Conservation (phyloP, 176 grass and related monocot genomes). For the Cenchrus americanus region DNA sequence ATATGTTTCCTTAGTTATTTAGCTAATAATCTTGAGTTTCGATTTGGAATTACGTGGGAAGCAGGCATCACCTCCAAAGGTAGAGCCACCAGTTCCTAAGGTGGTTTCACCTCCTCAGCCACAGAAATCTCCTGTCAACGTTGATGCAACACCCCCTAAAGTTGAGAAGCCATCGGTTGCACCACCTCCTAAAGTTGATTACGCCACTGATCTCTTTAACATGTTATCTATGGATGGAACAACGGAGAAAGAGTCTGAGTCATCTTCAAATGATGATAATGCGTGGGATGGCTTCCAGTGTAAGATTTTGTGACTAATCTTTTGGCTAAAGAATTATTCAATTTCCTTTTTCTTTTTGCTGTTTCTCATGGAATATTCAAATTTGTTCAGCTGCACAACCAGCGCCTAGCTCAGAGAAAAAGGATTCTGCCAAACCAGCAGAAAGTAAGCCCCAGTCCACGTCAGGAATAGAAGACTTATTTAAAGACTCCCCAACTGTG, state of each 20-base stretch:
- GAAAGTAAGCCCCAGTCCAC: slow-evolving; percentile 67
- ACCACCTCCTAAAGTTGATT: slow-evolving; percentile 87
- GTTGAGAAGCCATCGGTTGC: slow-evolving; percentile 44
- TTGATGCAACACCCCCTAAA: slow-evolving; percentile 51
- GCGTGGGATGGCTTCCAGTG: slow-evolving; percentile 90
- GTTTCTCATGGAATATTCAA: slow-evolving; percentile 32
- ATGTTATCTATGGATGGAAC: slow-evolving; percentile 82
- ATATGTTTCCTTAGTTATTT: neutral
- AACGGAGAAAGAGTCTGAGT: slow-evolving; percentile 64
- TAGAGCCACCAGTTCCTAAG: slow-evolving; percentile 62
- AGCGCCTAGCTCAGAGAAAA: slow-evolving; percentile 62
- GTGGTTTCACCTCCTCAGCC: slow-evolving; percentile 56
- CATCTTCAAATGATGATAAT: slow-evolving; percentile 76
- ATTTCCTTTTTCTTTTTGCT: slow-evolving; percentile 24
- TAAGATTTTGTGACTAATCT: slow-evolving; percentile 53
- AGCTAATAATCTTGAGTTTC: slow-evolving; percentile 28
- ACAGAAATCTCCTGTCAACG: slow-evolving; percentile 53
- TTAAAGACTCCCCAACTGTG: slow-evolving; percentile 81
- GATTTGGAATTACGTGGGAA: slow-evolving; percentile 34
- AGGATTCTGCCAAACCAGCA: slow-evolving; percentile 59
- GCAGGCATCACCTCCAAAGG: slow-evolving; percentile 64
- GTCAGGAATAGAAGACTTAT: slow-evolving; percentile 80
- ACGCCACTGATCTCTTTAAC: slow-evolving; percentile 89
- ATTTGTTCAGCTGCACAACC: slow-evolving; percentile 72
- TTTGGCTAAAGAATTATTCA: slow-evolving; percentile 21